These are phyloP conservation scores for Euphorbia peplus DNA, from an alignment of 345 rosid genomes.

Conservation along the genomic window DNA sequence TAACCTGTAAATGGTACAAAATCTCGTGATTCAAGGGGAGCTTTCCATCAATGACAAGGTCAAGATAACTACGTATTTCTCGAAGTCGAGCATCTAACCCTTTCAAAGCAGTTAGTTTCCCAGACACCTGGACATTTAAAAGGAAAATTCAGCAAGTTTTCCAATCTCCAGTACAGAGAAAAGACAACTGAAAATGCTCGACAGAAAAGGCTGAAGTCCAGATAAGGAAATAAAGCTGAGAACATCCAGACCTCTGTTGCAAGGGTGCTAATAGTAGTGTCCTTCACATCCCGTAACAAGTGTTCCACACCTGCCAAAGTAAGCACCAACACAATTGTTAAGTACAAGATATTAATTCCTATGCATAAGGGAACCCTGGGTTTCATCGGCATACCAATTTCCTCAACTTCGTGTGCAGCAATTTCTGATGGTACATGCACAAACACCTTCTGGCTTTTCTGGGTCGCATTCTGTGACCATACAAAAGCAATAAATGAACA, in stretches of 20 bases:
- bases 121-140: slow-evolving; percentile 23
- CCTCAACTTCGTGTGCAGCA: slow-evolving; percentile 96
- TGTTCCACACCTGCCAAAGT: slow-evolving; percentile 61
- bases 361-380: neutral
- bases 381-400: slow-evolving; percentile 57
- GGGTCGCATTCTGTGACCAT: slow-evolving; percentile 74
- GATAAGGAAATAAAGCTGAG: neutral
- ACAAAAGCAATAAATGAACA: neutral
- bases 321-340: neutral
- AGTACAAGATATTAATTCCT: neutral
- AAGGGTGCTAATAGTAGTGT: slow-evolving; percentile 78
- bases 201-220: neutral
- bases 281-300: slow-evolving; percentile 84
- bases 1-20: slow-evolving; percentile 53
- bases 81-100: slow-evolving; percentile 74
- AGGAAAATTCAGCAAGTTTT: neutral
- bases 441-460: slow-evolving; percentile 84
- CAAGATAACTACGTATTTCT: slow-evolving; percentile 66
- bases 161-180: neutral
- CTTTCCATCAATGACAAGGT: slow-evolving; percentile 68
- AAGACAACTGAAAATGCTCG: neutral
- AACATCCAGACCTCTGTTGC: slow-evolving; percentile 60
- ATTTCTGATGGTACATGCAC: slow-evolving; percentile 83
- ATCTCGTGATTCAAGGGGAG: slow-evolving; percentile 79
- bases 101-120: slow-evolving; percentile 70